phyloP scores from a whole-genome alignment of 306 rosid genomes.

The Cotoneaster glaucophyllus region DNA sequence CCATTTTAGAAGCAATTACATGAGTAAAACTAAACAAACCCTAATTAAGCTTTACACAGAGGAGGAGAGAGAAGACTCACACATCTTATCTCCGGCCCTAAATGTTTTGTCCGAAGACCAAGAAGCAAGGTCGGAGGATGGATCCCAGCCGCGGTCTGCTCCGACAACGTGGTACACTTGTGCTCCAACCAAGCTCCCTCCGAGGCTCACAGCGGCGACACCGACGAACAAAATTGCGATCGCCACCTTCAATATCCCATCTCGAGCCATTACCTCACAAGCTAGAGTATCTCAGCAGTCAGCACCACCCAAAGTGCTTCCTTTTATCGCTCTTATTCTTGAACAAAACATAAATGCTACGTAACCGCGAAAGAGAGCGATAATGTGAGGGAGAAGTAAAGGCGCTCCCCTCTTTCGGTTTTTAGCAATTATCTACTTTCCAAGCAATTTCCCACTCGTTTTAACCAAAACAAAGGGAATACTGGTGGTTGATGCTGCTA shows the following conservation, averaged over 20 bases:
- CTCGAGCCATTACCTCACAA: slow-evolving; percentile 18
- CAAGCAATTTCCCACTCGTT: slow-evolving; percentile 21
- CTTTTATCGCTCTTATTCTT: background rate
- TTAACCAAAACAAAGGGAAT: background rate
- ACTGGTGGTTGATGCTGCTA: background rate
- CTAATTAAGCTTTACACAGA: background rate
- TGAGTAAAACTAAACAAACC: background rate
- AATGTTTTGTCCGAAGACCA: slow-evolving; percentile 59
- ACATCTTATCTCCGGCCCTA: slow-evolving; percentile 69
- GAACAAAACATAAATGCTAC: background rate
- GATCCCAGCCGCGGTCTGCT: slow-evolving; percentile 87
- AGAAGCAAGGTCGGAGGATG: slow-evolving; percentile 38
- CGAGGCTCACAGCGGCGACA: slow-evolving; percentile 9
- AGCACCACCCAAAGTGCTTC: background rate
- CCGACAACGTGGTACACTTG: slow-evolving; percentile 73
- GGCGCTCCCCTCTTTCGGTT: background rate
- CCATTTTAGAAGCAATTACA: background rate
- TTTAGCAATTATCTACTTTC: background rate
- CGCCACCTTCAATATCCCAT: background rate
- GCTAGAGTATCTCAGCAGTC: background rate
- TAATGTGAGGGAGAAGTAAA: background rate
- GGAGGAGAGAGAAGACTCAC: slow-evolving; percentile 31
- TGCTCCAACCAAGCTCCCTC: slow-evolving; percentile 27
- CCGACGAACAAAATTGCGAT: slow-evolving; percentile 4
- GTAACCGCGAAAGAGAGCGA: background rate